Base-by-base conservation (phyloP, 2,329 filamentous ascomycete species). In the Colletotrichum sp. region DNA sequence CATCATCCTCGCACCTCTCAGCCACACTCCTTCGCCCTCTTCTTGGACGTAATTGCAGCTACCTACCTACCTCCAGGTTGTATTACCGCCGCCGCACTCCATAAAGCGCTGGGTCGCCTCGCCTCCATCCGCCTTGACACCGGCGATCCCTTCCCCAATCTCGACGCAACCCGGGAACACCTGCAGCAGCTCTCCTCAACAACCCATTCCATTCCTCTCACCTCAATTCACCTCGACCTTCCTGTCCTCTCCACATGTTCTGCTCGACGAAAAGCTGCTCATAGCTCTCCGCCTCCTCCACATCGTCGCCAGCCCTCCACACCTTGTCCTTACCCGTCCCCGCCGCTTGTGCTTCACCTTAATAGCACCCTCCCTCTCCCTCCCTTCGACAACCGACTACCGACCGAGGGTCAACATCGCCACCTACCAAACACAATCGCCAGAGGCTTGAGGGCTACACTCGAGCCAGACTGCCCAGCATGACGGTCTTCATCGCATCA, bases 401-500 rank as follows among this genome's bases (percentile, higher is more conserved):
- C 21, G 28, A 48, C 9, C 21, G 60, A 56, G 48, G 69, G 52
- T 18, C 10, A 68, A 3, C 26, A 24, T 34, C 7, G n/a, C 21
- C 58, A 30, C 43, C 60, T 12, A 30, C 12, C 10, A 71, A 8
- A 15, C n/a, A 24, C n/a, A 43, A 15, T 13, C 43, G 43, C 43
- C 43, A 48, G 43, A 48, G 43, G 43, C 43, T 48, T 48, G 55
- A 62, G 56, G 70, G 55, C 64, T 64, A 43, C 30, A 13, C 26
- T n/a, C n/a, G 24, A 71, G 24, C 32, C 62, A 67, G 48, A 43
- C 43, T 72, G 80, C 78, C 79, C 84, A 85, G 65, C 77, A 89
- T 89, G 87, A 89, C 87, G 15, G 85, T 89, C 78, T 89, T 90
- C 76, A 84, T 90, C 76, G 88, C 86, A 75, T 88, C 87, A n/a